Percentiles rank a stretch among this genome's conserved stretches.
Conservation (phyloP, 164 flowering plant species). For the Nymphaea colorata region DNA sequence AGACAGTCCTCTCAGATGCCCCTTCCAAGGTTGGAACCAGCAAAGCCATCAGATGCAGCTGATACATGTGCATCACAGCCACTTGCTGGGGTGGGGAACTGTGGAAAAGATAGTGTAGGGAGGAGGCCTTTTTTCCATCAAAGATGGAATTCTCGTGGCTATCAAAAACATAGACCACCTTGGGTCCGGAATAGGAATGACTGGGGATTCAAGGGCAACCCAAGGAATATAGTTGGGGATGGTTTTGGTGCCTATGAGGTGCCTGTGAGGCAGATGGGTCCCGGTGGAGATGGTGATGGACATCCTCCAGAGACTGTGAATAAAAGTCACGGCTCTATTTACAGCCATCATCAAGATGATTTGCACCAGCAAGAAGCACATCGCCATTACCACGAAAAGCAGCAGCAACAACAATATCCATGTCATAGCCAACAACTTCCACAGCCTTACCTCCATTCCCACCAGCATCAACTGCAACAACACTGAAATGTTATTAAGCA, state of each 20-base stretch:
- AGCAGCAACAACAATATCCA: background rate
- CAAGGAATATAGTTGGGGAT: background rate
- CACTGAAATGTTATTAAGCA: background rate
- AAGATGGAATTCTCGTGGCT: slow-evolving; percentile 30
- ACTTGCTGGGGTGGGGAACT: slow-evolving; percentile 20
- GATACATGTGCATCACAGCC: slow-evolving; percentile 4
- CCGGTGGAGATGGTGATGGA: background rate
- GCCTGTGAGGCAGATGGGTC: background rate
- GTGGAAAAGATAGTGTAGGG: slow-evolving; percentile 29
- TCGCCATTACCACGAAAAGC: background rate
- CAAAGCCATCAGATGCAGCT: slow-evolving; percentile 11
- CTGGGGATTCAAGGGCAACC: slow-evolving; percentile 23
- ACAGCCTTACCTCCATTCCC: background rate
- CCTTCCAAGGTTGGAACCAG: slow-evolving; percentile 19
- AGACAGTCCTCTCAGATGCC: slow-evolving; percentile 9
- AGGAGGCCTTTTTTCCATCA: slow-evolving; percentile 57
- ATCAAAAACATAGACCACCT: slow-evolving; percentile 25
- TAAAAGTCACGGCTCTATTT: background rate
- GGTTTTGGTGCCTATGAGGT: background rate
- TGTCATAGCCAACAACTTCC: background rate
- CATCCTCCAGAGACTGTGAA: background rate
- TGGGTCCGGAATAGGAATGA: slow-evolving; percentile 30
- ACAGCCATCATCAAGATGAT: background rate
- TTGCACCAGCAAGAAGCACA: background rate
- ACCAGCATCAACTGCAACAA: background rate